Conservation (phyloP, 192 early-diverging fungal species). For the Radiomyces spectabilis region DNA sequence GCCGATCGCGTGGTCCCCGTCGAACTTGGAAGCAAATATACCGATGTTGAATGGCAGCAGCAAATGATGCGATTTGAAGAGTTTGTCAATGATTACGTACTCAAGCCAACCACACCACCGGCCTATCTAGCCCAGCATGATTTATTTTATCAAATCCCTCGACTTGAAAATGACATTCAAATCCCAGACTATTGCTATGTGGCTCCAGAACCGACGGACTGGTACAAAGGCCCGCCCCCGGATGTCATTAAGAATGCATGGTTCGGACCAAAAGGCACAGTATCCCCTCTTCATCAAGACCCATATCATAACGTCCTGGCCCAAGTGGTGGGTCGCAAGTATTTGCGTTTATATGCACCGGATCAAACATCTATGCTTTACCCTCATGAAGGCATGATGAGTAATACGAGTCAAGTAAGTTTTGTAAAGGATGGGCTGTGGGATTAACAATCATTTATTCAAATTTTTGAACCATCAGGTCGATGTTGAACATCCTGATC, state of each 20-base stretch:
- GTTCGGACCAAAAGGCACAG: slow-evolving; percentile 76
- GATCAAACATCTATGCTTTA: slow-evolving; percentile 54
- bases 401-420: slow-evolving; percentile 65
- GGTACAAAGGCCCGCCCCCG: slow-evolving; percentile 17
- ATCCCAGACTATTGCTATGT: slow-evolving; percentile 72
- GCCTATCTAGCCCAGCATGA: slow-evolving; percentile 87
- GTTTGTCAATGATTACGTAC: slow-evolving; percentile 51
- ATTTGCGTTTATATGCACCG: slow-evolving; percentile 66
- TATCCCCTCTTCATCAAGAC: slow-evolving; percentile 84
- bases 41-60: slow-evolving; percentile 69
- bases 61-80: slow-evolving; percentile 61
- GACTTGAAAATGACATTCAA: slow-evolving; percentile 55
- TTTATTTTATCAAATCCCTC: slow-evolving; percentile 69
- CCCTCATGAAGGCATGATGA: slow-evolving; percentile 42
- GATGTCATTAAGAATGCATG: slow-evolving; percentile 61
- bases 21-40: slow-evolving; percentile 76
- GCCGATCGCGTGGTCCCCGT: slow-evolving; percentile 75
- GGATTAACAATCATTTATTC: no score
- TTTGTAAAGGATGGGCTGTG: no score
- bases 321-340: slow-evolving; percentile 80
- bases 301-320: slow-evolving; percentile 75
- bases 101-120: background rate
- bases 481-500: slow-evolving; percentile 59
- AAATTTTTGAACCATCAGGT: no score
- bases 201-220: slow-evolving; percentile 14